A percentile compares a stretch with the other conserved stretches of the same genome.
These are phyloP conservation scores for Scenedesmus sp. DNA, from an alignment of 163 green algal species.

Conservation along the genomic window DNA sequence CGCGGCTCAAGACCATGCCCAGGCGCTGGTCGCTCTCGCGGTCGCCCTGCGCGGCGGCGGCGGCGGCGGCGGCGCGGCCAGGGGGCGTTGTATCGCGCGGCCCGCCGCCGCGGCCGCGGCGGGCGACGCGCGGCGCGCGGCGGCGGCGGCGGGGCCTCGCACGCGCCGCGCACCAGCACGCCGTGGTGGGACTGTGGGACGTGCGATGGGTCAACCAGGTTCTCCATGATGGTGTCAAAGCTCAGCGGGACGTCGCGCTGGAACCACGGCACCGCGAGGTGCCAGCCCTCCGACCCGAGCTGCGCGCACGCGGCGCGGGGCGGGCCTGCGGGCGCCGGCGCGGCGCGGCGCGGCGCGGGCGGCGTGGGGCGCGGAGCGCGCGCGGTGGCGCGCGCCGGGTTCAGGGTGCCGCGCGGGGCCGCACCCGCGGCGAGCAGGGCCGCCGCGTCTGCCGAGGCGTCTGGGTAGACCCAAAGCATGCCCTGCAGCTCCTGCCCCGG, in stretches of 20 bases:
- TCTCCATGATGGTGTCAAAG: slow-evolving; percentile 64
- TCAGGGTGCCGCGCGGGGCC: neutral
- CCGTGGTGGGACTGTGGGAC: slow-evolving; percentile 62
- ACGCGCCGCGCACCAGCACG: slow-evolving; percentile 27
- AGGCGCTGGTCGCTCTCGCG: slow-evolving; percentile 1
- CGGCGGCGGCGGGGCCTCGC: neutral
- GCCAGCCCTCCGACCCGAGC: too few species aligned
- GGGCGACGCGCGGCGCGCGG: too few species aligned
- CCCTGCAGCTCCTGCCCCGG: slow-evolving; percentile 35
- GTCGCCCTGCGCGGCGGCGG: neutral
- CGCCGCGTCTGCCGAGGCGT: slow-evolving; percentile 21
- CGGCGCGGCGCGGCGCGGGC: too few species aligned
- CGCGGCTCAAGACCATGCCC: slow-evolving; percentile 1
- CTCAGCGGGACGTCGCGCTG: slow-evolving; percentile 54
- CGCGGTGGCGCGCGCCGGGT: neutral
- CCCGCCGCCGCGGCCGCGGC: too few species aligned
- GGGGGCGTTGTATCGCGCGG: neutral
- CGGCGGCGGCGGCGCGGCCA: neutral
- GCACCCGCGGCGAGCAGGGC: neutral
- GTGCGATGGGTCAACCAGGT: slow-evolving; percentile 62
- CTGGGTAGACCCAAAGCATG: slow-evolving; percentile 45
- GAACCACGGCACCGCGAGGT: slow-evolving; percentile 11
- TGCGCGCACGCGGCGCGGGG: too few species aligned
- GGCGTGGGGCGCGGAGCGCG: too few species aligned
- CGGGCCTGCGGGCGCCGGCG: too few species aligned